Evolutionary conservation across 2,329 filamentous ascomycete species (phyloP).

Genomic region (Thelonectria discophora): DNA sequence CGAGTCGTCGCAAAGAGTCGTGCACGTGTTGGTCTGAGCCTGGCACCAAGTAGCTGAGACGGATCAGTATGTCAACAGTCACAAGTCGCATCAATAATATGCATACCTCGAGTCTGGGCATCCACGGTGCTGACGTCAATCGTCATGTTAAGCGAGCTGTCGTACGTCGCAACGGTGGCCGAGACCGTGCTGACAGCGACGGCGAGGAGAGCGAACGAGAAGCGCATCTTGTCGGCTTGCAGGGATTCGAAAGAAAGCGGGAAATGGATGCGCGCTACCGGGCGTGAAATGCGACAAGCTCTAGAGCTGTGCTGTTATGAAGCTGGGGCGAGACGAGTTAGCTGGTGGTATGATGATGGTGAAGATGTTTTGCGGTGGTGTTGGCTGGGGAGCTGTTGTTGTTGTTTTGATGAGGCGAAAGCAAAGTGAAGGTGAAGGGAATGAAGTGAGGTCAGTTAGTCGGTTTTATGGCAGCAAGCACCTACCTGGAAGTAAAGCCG

Average conservation of each 20-base stretch:
- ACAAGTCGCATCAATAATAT: neutral
- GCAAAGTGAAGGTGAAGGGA: neutral
- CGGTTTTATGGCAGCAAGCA: constrained; percentile 27
- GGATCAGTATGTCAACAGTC: constrained; percentile 23
- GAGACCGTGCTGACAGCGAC: constrained; percentile 56
- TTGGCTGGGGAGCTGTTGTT: constrained; percentile 21
- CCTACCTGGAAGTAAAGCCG: constrained; percentile 15
- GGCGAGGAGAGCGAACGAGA: constrained; percentile 51
- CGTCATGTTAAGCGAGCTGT: constrained; percentile 51
- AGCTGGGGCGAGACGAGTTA: constrained; percentile 22
- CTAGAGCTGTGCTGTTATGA: constrained; percentile 8
- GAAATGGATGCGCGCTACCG: neutral
- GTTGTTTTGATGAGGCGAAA: neutral
- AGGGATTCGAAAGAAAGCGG: neutral
- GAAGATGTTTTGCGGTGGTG: constrained; percentile 26
- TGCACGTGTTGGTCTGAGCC: constrained; percentile 61
- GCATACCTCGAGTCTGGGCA: constrained; percentile 52
- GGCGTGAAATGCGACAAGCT: constrained; percentile 10
- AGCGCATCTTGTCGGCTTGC: constrained; percentile 51
- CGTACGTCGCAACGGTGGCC: constrained; percentile 56
- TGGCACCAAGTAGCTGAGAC: constrained; percentile 60
- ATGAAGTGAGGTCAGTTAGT: constrained; percentile 3
- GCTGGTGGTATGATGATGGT: constrained; percentile 38
- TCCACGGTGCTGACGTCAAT: constrained; percentile 52
- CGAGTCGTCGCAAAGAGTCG: constrained; percentile 54